Evolutionary conservation across 2,329 filamentous ascomycete species (phyloP).

Genomic region (Aureobasidium lini): DNA sequence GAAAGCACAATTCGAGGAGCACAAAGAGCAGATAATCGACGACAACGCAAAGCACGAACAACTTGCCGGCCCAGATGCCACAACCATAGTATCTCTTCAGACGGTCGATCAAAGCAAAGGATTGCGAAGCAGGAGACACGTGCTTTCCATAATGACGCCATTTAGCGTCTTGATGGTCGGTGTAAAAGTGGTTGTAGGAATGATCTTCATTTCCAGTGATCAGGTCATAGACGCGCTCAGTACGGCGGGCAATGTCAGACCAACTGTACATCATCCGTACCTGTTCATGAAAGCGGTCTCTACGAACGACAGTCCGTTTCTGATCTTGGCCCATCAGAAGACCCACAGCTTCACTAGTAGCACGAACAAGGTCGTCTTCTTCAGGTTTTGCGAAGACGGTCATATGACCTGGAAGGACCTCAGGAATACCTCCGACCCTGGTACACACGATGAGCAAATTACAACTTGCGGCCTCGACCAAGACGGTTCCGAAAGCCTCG

Average conservation of each 20-base stretch:
- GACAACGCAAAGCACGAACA: slow-evolving; percentile 90
- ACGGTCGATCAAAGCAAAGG: slow-evolving; percentile 87
- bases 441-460: slow-evolving; percentile 96
- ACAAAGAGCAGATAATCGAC: slow-evolving; percentile 90
- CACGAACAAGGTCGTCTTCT: slow-evolving; percentile 86
- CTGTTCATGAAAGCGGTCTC: slow-evolving; percentile 91
- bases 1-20: slow-evolving; percentile 79
- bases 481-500: slow-evolving; percentile 94
- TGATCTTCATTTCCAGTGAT: slow-evolving; percentile 67
- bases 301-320: slow-evolving; percentile 51
- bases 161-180: slow-evolving; percentile 50
- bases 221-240: slow-evolving; percentile 90
- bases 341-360: slow-evolving; percentile 82
- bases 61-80: slow-evolving; percentile 94
- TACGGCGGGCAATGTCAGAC: slow-evolving; percentile 89
- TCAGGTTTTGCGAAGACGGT: slow-evolving; percentile 95
- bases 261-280: slow-evolving; percentile 99
- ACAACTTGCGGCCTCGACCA: slow-evolving; percentile 93
- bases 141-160: slow-evolving; percentile 54
- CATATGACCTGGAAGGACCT: slow-evolving; percentile 94
- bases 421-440: slow-evolving; percentile 90
- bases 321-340: slow-evolving; percentile 45
- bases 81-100: slow-evolving; percentile 96
- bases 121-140: slow-evolving; percentile 49
- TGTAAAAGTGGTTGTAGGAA: slow-evolving; percentile 55